These are phyloP conservation scores for Aspergillus olivimuriae DNA, from an alignment of 495 filamentous ascomycete genomes.

Conservation along the genomic window DNA sequence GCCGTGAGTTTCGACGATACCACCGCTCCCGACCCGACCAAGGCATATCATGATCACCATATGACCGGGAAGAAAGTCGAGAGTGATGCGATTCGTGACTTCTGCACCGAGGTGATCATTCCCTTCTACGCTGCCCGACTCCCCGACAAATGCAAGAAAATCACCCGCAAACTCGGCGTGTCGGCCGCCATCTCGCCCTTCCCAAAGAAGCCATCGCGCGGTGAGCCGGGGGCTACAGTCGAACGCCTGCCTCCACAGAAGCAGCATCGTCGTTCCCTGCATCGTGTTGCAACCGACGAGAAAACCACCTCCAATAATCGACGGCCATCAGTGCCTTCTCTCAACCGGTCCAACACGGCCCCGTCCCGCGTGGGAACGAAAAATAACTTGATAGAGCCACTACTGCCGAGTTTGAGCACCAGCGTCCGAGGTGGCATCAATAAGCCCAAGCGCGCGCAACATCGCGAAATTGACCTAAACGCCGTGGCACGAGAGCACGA, in stretches of 20 bases:
- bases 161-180: conserved; percentile 84
- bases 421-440: conserved; percentile 49
- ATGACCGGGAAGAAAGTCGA: conserved; percentile 39
- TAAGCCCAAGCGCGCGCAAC: conserved; percentile 52
- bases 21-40: conserved; percentile 21
- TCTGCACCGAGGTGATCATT: conserved; percentile 87
- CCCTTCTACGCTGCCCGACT: conserved; percentile 87
- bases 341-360: conserved; percentile 65
- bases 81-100: conserved; percentile 60
- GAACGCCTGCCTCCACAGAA: conserved; percentile 45
- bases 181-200: conserved; percentile 56
- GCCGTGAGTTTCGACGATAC: conserved; percentile 56
- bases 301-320: conserved; percentile 41
- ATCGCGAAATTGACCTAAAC: conserved; percentile 64
- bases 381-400: conserved; percentile 29
- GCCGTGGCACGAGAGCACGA: conserved; percentile 51
- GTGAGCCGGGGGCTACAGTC: conserved; percentile 49
- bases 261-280: conserved; percentile 51
- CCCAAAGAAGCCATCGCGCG: conserved; percentile 24
- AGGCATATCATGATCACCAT: conserved; percentile 24
- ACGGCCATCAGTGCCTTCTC: conserved; percentile 52
- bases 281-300: conserved; percentile 69
- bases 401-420: conserved; percentile 26
- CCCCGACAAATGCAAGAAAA: conserved; percentile 68
- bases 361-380: conserved; percentile 33